phyloP scores from a whole-genome alignment of 176 grass and related monocot genomes.

The Oryza rufipogon region DNA sequence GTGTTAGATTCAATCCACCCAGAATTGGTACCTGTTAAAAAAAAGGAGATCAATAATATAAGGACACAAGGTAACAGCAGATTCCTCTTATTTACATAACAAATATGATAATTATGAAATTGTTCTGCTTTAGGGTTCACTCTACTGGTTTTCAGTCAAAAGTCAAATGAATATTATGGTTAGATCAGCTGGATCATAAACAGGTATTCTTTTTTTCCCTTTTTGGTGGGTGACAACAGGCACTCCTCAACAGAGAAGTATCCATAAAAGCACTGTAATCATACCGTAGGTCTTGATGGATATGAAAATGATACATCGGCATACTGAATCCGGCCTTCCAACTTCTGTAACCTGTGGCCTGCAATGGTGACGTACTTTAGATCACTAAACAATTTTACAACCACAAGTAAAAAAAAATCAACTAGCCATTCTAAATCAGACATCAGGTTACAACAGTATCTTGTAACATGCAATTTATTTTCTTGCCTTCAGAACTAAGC shows the following conservation, averaged over 20 bases:
- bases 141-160: conserved; percentile 4
- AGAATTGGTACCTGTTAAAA: conserved; percentile 72
- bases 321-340: conserved; percentile 76
- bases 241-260: conserved; percentile 30
- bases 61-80: conserved; percentile 31
- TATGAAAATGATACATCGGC: conserved; percentile 88
- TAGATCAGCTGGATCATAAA: neutral
- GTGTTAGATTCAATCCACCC: conserved; percentile 60
- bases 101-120: conserved; percentile 25
- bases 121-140: neutral
- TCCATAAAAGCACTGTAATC: conserved; percentile 4
- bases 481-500: conserved; percentile 75
- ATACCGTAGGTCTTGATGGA: conserved; percentile 84
- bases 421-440: conserved; percentile 3
- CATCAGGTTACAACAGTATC: neutral
- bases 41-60: conserved; percentile 25
- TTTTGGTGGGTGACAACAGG: neutral
- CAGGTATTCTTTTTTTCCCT: neutral
- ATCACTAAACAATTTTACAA: neutral
- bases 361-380: conserved; percentile 30
- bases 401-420: conserved; percentile 17
- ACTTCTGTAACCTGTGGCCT: conserved; percentile 69
- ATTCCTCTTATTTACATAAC: neutral
- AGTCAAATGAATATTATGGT: neutral
- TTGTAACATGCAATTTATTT: conserved; percentile 30